Percentiles rank a stretch among this genome's conserved stretches.
These are phyloP conservation scores for Paraphoma chrysanthemicola DNA, from an alignment of 2,329 filamentous ascomycete species.

Conservation along the genomic window DNA sequence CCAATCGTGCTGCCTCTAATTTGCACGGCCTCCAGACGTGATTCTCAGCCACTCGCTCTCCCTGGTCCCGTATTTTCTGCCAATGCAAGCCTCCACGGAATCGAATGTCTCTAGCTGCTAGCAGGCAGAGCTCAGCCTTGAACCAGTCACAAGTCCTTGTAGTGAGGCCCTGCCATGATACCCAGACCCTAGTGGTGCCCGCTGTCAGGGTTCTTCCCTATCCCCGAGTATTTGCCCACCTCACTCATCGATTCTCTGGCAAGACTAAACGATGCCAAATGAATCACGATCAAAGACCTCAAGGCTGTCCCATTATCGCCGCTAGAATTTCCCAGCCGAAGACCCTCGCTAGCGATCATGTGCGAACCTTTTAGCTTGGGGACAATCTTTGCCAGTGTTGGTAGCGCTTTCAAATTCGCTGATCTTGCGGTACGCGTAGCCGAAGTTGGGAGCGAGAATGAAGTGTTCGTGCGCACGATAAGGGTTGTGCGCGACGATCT, in stretches of 20 bases:
- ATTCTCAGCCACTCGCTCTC: background rate
- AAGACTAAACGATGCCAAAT: too few relatives aligned
- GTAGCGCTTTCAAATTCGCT: slow-evolving; percentile 30
- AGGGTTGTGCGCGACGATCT: slow-evolving; percentile 30
- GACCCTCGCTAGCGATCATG: slow-evolving; percentile 4
- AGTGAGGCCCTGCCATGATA: background rate
- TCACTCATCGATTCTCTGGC: background rate
- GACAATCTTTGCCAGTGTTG: slow-evolving; percentile 25
- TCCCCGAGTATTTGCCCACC: background rate
- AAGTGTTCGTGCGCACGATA: slow-evolving; percentile 33
- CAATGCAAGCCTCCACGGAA: background rate
- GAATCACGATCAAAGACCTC: too few relatives aligned
- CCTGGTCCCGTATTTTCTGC: background rate
- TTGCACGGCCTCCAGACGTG: too few relatives aligned
- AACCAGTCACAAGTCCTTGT: background rate
- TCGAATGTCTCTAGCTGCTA: too few relatives aligned
- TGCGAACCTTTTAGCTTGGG: slow-evolving; percentile 18
- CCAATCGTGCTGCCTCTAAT: too few relatives aligned
- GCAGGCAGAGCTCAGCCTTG: too few relatives aligned
- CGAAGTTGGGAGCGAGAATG: slow-evolving; percentile 32
- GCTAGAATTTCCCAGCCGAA: too few relatives aligned
- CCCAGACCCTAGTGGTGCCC: background rate
- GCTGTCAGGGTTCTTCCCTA: background rate
- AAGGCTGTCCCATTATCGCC: too few relatives aligned
- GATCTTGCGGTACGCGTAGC: slow-evolving; percentile 27